Conservation (phyloP, 306 rosid species). For the Coriaria nepalensis region DNA sequence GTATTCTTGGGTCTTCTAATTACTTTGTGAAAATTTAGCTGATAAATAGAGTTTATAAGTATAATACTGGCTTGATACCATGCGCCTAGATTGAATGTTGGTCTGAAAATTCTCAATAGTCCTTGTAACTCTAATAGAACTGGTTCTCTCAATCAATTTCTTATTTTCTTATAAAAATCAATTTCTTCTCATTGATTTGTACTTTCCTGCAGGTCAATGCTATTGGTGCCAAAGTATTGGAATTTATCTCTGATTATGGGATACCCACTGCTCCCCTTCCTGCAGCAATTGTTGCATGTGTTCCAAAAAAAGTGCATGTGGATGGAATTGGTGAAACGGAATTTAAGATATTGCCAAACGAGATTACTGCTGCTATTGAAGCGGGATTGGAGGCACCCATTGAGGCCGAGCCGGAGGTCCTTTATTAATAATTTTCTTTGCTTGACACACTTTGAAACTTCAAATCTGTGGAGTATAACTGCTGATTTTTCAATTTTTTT, state of each 20-base stretch:
- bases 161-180: not conserved
- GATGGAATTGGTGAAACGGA: conserved; percentile 89
- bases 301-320: conserved; percentile 71
- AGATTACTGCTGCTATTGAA: conserved; percentile 71
- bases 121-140: too few species aligned
- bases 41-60: too few species aligned
- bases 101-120: too few species aligned
- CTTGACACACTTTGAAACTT: not conserved
- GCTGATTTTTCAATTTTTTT: not conserved
- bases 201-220: conserved; percentile 55
- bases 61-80: too few species aligned
- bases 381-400: conserved; percentile 73
- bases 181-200: not conserved
- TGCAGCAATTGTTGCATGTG: conserved; percentile 97
- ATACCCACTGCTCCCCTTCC: conserved; percentile 84
- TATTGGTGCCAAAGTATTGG: conserved; percentile 78
- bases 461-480: not conserved
- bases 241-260: conserved; percentile 81
- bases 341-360: conserved; percentile 69
- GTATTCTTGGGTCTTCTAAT: too few species aligned
- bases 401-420: conserved; percentile 97
- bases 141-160: conserved; percentile 3
- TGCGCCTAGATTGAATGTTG: too few species aligned
- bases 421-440: conserved; percentile 13
- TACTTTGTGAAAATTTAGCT: too few species aligned